Conservation (phyloP, 208 protist genomes). For the Leishmania turanica region DNA sequence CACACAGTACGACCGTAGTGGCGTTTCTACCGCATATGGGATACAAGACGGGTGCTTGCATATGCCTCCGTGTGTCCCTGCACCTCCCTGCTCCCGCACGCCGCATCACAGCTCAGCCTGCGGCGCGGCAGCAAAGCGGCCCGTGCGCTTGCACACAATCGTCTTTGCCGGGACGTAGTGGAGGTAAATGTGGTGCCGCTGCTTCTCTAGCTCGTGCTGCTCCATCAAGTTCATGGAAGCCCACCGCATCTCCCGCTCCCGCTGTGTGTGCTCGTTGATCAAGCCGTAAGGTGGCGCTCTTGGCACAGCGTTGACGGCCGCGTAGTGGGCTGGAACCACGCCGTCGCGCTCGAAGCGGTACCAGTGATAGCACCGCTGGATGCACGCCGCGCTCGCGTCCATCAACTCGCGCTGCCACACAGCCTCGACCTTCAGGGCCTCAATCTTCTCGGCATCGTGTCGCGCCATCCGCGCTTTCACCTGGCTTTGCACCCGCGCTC, state of each 20-base stretch:
- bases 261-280: conserved; percentile 55
- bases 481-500: conserved; percentile 13
- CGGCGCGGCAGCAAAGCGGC: background rate
- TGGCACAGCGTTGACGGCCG: conserved; percentile 15
- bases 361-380: conserved; percentile 76
- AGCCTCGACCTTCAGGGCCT: conserved; percentile 42
- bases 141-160: background rate
- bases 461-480: conserved; percentile 30
- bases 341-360: conserved; percentile 42
- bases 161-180: conserved; percentile 31
- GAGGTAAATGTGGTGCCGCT: conserved; percentile 30
- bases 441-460: conserved; percentile 48
- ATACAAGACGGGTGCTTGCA: background rate
- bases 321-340: conserved; percentile 18
- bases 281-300: conserved; percentile 58
- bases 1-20: background rate
- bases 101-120: background rate
- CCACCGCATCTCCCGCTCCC: conserved; percentile 45
- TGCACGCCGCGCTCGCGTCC: conserved; percentile 60
- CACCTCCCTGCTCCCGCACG: too few species aligned
- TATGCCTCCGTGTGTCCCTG: background rate
- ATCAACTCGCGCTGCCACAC: conserved; percentile 75
- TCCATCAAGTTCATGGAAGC: conserved; percentile 47
- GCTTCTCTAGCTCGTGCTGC: conserved; percentile 36
- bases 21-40: background rate